Percentiles rank a stretch among this genome's conserved stretches.
These are phyloP conservation scores for Chondrus crispus DNA, from an alignment of 23 red algal species.

Conservation along the genomic window DNA sequence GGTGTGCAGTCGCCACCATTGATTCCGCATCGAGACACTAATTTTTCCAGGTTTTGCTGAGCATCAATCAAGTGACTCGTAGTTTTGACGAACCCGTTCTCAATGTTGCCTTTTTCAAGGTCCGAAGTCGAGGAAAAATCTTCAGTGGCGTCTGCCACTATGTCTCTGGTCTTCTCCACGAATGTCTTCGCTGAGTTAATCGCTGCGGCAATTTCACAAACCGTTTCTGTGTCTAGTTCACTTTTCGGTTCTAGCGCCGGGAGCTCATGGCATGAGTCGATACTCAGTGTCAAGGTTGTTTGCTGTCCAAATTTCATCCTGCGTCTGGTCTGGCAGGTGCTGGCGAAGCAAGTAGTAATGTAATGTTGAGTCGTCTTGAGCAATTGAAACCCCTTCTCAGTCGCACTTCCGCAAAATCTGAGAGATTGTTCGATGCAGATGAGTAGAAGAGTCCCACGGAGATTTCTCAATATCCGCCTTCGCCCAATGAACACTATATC, in stretches of 20 bases:
- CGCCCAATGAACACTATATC: too few relatives aligned
- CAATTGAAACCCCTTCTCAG: too few relatives aligned
- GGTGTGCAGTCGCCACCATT: neutral
- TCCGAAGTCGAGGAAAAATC: neutral
- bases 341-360: too few relatives aligned
- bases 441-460: too few relatives aligned
- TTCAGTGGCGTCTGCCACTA: neutral
- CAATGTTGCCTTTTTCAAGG: neutral
- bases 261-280: neutral
- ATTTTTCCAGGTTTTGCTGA: neutral
- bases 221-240: neutral
- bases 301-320: neutral
- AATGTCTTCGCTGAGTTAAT: neutral
- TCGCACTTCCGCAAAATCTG: too few relatives aligned
- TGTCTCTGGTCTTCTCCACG: neutral
- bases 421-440: too few relatives aligned
- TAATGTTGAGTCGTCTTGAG: too few relatives aligned
- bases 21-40: neutral
- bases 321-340: too few relatives aligned
- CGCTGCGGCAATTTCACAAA: neutral
- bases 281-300: neutral
- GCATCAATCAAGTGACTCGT: neutral
- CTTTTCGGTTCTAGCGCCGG: neutral
- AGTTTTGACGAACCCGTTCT: neutral
- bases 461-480: too few relatives aligned